phyloP scores from a whole-genome alignment of 495 filamentous ascomycete species.

The Talaromyces wortmannii region DNA sequence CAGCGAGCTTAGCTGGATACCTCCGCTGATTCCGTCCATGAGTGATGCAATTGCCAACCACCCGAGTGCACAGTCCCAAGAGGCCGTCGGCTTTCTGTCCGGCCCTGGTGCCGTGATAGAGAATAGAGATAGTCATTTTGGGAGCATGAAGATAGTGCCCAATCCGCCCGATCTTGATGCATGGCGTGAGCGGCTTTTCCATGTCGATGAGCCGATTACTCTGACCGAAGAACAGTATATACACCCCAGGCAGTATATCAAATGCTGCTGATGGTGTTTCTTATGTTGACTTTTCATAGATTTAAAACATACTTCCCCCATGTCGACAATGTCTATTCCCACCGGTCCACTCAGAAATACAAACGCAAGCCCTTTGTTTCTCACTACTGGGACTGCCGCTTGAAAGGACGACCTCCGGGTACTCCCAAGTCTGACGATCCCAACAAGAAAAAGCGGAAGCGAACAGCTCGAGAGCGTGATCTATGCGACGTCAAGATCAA shows the following conservation, averaged over 20 bases:
- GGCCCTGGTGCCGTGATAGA: background rate
- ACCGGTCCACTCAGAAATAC: conserved; percentile 79
- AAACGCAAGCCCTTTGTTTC: conserved; percentile 79
- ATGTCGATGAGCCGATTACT: conserved; percentile 67
- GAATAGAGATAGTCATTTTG: conserved; percentile 37
- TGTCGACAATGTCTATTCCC: conserved; percentile 88
- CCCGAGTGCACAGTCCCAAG: background rate
- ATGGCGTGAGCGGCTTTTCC: conserved; percentile 73
- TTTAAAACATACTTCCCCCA: conserved; percentile 87
- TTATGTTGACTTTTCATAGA: conserved; percentile 29
- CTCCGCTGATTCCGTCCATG: background rate
- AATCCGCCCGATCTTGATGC: conserved; percentile 62
- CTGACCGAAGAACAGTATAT: conserved; percentile 76
- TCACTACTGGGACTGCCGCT: conserved; percentile 86
- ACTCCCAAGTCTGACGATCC: conserved; percentile 82
- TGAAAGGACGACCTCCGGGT: conserved; percentile 78
- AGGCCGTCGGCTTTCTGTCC: background rate
- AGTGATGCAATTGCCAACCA: background rate
- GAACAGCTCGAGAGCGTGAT: conserved; percentile 66
- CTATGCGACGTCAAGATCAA: conserved; percentile 91
- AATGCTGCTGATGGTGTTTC: background rate
- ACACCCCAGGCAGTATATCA: background rate
- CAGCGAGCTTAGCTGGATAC: background rate
- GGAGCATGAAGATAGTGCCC: conserved; percentile 51
- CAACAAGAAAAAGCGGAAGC: conserved; percentile 84